Conservation (phyloP, 2,329 filamentous ascomycete genomes). For the Penicillium sp. region DNA sequence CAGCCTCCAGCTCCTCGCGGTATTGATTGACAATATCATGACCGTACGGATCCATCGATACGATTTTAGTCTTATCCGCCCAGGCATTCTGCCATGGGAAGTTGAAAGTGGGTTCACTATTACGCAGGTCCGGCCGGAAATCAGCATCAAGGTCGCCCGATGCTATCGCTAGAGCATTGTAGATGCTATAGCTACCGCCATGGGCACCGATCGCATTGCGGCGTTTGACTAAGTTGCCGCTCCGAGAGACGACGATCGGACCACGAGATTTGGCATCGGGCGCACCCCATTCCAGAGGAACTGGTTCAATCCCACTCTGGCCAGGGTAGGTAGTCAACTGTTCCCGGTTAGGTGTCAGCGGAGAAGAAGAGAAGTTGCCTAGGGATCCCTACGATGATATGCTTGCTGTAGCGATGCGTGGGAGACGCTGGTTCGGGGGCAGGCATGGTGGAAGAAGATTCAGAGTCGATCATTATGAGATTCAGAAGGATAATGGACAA, state of each 20-base stretch:
- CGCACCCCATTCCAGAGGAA: constrained; percentile 86
- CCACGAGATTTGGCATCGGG: constrained; percentile 75
- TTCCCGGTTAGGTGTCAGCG: constrained; percentile 14
- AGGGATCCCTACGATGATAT: constrained; percentile 36
- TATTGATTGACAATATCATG: constrained; percentile 82
- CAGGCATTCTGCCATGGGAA: constrained; percentile 91
- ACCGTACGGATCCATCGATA: constrained; percentile 94
- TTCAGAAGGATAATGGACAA: constrained; percentile 1
- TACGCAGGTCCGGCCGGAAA: constrained; percentile 77
- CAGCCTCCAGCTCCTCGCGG: constrained; percentile 75
- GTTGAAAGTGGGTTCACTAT: constrained; percentile 88
- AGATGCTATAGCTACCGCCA: constrained; percentile 94
- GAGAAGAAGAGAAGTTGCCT: background rate
- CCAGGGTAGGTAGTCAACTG: constrained; percentile 78
- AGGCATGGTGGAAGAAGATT: constrained; percentile 22
- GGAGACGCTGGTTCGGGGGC: constrained; percentile 25
- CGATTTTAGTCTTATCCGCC: constrained; percentile 89
- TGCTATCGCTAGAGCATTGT: constrained; percentile 89
- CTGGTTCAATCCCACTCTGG: constrained; percentile 90
- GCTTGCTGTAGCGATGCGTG: constrained; percentile 35
- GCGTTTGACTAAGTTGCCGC: constrained; percentile 36
- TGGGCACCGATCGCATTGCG: constrained; percentile 67
- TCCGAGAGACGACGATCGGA: constrained; percentile 76
- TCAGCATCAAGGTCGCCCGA: constrained; percentile 84
- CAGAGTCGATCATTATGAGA: constrained; percentile 28